Evolutionary conservation across 2,329 filamentous ascomycete species (phyloP), one percentile per base, ranked within the genome.

Genomic region (Colletotrichum sp.): DNA sequence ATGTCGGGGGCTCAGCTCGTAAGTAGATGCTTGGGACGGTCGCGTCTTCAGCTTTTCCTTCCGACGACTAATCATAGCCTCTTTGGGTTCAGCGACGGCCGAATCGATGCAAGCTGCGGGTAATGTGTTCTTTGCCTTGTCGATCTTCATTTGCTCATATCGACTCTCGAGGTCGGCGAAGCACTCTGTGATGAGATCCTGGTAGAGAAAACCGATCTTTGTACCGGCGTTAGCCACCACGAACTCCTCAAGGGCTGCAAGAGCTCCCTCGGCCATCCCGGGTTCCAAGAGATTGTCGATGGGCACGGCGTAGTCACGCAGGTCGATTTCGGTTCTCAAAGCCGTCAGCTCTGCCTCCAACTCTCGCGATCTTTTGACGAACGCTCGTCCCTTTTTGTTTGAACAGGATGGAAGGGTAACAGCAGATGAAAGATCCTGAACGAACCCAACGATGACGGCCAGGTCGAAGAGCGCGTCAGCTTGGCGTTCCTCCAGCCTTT

Each of bases 221-320:
- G 26, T 28, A 10, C 57, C 57, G 24, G 57, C 16, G 26, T 28
- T 26, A 9, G 18, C 79, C 1, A 81, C 39, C 4, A 89, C 74
- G 64, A 86, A 86, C 14, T 78, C 28, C 39, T 88, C 82, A 0
- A 90, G 80, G 0, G 78, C 77, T 3, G 79, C 78, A 8, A 89
- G 78, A 4, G 87, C 85, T 1, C 75, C 76, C 5, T 80, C 74
- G 3, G 85, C 81, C 81, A 86, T 82, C 0, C 83, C 84, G 1
- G 86, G 85, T 73, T 88, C 83, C 0, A 84, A 73, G 0, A 89
- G 82, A n/a, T 87, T 86, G 59, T 85, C 81, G 7, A 88, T 85
- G 0, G 87, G 87, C 6, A 84, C 79, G 3, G 78, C 85, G 70
- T 83, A 88, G 30, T 85, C 82, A 2, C 79, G 74, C 21, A 89